Evolutionary conservation across 2,329 filamentous ascomycete genomes (phyloP), one percentile per base, ranked within the genome.

Genomic region (Sclerotinia borealis): DNA sequence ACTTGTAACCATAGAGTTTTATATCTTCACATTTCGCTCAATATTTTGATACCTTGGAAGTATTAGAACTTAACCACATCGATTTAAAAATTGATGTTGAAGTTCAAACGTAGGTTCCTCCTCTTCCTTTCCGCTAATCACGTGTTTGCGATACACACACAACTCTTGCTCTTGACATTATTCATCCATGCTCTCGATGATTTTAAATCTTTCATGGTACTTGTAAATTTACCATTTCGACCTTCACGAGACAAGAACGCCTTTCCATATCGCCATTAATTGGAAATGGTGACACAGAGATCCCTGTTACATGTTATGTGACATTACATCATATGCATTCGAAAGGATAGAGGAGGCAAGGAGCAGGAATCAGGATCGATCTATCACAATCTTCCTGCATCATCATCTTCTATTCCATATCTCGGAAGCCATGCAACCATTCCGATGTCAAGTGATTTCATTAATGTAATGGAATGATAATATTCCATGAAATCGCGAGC

Each of bases 311-410:
- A 34, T 31, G n/a, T n/a, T n/a, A n/a, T n/a, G n/a, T n/a, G n/a
- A n/a, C n/a, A 56, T 56, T 56, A 31, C 52, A 56, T 56, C 52
- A 56, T 56, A 56, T 22, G 19, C 19, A n/a, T n/a, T n/a, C 17
- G 9, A 13, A 4, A 31, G 10, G n/a, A n/a, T n/a, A n/a, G n/a
- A n/a, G n/a, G n/a, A n/a, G n/a, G n/a, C n/a, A 55, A 22, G 37
- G 39, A 31, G 52, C 13, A 29, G 27, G n/a, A n/a, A n/a, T n/a
- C 15, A 43, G 29, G 19, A 36, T n/a, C 51, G n/a, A n/a, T n/a
- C n/a, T n/a, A n/a, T 31, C 36, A 29, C 22, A 55, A 50, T 31
- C 27, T 31, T 31, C 19, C 48, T 34, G 48, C 48, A 51, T 51
- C 29, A 51, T 51, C 19, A 13, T 29, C 3, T 31, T 51, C 29